Evolutionary conservation across 495 filamentous ascomycete species (phyloP).

Genomic region (Hypoxylon cercidicola): DNA sequence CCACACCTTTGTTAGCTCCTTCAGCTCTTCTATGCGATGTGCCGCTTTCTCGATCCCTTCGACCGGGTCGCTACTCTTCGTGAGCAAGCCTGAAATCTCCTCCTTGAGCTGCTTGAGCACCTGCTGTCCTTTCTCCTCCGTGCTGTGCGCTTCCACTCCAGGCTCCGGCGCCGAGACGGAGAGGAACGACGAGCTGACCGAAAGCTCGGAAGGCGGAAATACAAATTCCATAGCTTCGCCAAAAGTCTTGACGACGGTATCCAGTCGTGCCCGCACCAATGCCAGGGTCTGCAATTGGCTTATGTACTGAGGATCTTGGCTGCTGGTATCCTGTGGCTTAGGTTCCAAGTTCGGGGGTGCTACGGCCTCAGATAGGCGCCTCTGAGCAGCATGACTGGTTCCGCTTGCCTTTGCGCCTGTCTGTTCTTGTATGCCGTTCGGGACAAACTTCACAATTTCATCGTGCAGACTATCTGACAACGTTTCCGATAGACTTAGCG

Average conservation of each 20-base stretch:
- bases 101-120: slow-evolving; percentile 72
- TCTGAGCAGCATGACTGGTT: slow-evolving; percentile 29
- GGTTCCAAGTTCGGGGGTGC: slow-evolving; percentile 20
- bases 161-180: slow-evolving; percentile 82
- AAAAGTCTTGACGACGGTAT: slow-evolving; percentile 87
- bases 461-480: slow-evolving; percentile 75
- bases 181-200: slow-evolving; percentile 78
- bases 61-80: slow-evolving; percentile 59
- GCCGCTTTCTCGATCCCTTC: slow-evolving; percentile 74
- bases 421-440: slow-evolving; percentile 55
- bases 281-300: slow-evolving; percentile 82
- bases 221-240: slow-evolving; percentile 94
- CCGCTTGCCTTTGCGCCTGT: slow-evolving; percentile 25
- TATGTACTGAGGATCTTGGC: slow-evolving; percentile 74
- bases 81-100: slow-evolving; percentile 76
- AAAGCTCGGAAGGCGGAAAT: slow-evolving; percentile 81
- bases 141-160: slow-evolving; percentile 68
- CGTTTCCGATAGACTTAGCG: slow-evolving; percentile 77
- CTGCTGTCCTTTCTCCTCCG: slow-evolving; percentile 82
- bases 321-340: slow-evolving; percentile 27
- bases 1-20: slow-evolving; percentile 81
- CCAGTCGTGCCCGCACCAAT: slow-evolving; percentile 80
- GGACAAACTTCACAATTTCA: slow-evolving; percentile 76
- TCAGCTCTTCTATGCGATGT: slow-evolving; percentile 75
- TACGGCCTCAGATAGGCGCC: slow-evolving; percentile 40